A percentile compares a stretch with the other conserved stretches of the same genome.
Conservation (phyloP, 495 filamentous ascomycete genomes). For the Talaromyces wortmannii region DNA sequence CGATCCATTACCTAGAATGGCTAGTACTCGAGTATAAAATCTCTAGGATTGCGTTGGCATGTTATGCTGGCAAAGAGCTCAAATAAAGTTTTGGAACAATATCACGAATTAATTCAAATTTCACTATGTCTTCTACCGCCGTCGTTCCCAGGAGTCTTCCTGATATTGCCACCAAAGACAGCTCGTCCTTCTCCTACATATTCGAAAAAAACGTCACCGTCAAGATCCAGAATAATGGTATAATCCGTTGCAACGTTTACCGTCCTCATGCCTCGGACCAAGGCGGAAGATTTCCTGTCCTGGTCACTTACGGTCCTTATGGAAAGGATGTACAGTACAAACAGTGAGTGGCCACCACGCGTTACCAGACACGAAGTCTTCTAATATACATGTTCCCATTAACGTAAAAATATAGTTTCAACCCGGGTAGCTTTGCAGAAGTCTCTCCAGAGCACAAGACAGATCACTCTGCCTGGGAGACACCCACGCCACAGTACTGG, state of each 20-base stretch:
- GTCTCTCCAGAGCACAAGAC: constrained; percentile 33
- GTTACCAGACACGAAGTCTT: not conserved
- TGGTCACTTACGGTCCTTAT: constrained; percentile 53
- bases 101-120: too few species aligned
- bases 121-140: too few species aligned
- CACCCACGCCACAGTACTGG: constrained; percentile 47
- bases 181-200: not conserved
- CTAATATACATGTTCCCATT: too few species aligned
- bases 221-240: not conserved
- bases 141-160: too few species aligned
- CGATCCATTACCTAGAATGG: too few species aligned
- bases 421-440: constrained; percentile 28
- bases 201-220: not conserved
- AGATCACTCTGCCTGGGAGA: constrained; percentile 49
- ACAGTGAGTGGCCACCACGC: constrained; percentile 11
- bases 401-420: constrained; percentile 20
- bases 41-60: too few species aligned
- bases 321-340: constrained; percentile 50
- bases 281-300: constrained; percentile 29
- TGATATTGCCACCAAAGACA: not conserved
- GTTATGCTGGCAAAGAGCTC: too few species aligned
- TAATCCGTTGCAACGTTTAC: constrained; percentile 7
- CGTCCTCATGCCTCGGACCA: not conserved
- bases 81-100: too few species aligned
- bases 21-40: too few species aligned